phyloP scores from a whole-genome alignment of 2,329 filamentous ascomycete genomes.

The Verticillium zaregamsianum region DNA sequence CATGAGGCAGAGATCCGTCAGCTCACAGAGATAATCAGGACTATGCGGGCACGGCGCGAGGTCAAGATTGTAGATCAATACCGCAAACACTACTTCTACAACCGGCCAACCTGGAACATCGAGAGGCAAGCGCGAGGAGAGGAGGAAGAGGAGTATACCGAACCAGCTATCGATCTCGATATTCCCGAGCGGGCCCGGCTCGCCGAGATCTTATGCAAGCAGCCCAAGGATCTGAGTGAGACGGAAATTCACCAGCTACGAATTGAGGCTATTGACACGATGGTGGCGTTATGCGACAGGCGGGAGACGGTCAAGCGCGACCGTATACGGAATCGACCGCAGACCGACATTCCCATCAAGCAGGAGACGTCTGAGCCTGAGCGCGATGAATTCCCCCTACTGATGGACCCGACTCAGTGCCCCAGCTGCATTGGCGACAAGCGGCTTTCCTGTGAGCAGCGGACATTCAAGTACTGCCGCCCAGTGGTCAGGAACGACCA shows the following conservation, averaged over 20 bases:
- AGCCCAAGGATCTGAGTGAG: slow-evolving; percentile 11
- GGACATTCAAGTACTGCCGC: slow-evolving; percentile 12
- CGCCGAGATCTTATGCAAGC: slow-evolving; percentile 13
- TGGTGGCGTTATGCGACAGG: slow-evolving; percentile 16
- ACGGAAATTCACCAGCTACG: slow-evolving; percentile 9
- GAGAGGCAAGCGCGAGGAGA: slow-evolving; percentile 16
- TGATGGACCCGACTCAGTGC: slow-evolving; percentile 14
- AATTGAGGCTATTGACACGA: slow-evolving; percentile 15
- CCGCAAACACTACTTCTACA: slow-evolving; percentile 21
- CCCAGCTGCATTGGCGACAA: slow-evolving; percentile 14
- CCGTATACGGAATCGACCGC: not conserved
- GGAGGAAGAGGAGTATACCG: slow-evolving; percentile 16
- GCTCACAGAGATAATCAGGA: slow-evolving; percentile 17
- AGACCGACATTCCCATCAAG: not conserved
- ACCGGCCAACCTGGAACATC: slow-evolving; percentile 21
- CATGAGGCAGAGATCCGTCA: slow-evolving; percentile 18
- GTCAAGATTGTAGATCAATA: slow-evolving; percentile 17
- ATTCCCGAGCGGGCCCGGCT: slow-evolving; percentile 15
- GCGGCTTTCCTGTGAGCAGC: slow-evolving; percentile 9
- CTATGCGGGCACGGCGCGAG: slow-evolving; percentile 13
- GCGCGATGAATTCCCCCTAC: slow-evolving; percentile 12
- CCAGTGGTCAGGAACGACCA: slow-evolving; percentile 16
- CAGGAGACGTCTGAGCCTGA: slow-evolving; percentile 5
- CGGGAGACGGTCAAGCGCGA: slow-evolving; percentile 15
- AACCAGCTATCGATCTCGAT: slow-evolving; percentile 13